Percentiles rank a stretch among this genome's conserved stretches.
Conservation (phyloP, 768 basidiomycete genomes). For the Mycena albidolilacea region DNA sequence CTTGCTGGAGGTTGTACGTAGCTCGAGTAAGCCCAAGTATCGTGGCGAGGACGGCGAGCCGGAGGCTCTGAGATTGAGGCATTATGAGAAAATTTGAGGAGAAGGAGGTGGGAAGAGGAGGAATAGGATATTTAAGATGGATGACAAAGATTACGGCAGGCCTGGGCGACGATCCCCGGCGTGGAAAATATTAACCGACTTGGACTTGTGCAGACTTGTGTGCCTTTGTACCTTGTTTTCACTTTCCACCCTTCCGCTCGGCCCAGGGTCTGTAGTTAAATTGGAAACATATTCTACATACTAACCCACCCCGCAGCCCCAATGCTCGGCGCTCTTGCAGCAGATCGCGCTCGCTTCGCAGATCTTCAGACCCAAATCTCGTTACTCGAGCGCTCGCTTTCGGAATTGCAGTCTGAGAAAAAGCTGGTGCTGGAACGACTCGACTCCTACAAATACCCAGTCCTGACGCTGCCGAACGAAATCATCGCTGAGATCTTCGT, state of each 20-base stretch:
- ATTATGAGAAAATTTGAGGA: conserved; percentile 1
- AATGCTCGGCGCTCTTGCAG: background rate
- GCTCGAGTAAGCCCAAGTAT: conserved; percentile 10
- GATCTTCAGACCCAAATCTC: background rate
- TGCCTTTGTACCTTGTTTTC: no score
- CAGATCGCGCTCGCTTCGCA: background rate
- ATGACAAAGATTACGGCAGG: no score
- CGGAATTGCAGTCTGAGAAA: background rate
- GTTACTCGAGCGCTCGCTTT: background rate
- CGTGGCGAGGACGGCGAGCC: conserved; percentile 17
- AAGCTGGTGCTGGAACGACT: background rate
- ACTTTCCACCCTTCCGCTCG: no score
- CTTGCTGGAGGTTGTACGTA: conserved; percentile 27
- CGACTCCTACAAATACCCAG: conserved; percentile 10
- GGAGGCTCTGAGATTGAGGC: conserved; percentile 13
- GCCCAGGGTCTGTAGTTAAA: background rate
- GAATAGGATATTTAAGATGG: background rate
- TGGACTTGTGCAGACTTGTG: no score
- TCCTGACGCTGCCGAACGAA: conserved; percentile 9
- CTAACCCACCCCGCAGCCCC: background rate
- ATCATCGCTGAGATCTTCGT: conserved; percentile 15
- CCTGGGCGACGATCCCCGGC: no score
- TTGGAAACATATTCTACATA: no score
- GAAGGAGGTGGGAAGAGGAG: background rate
- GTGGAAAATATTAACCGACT: no score